Conservation (phyloP, 192 early-diverging fungal genomes). For the Entophlyctis luteolus region DNA sequence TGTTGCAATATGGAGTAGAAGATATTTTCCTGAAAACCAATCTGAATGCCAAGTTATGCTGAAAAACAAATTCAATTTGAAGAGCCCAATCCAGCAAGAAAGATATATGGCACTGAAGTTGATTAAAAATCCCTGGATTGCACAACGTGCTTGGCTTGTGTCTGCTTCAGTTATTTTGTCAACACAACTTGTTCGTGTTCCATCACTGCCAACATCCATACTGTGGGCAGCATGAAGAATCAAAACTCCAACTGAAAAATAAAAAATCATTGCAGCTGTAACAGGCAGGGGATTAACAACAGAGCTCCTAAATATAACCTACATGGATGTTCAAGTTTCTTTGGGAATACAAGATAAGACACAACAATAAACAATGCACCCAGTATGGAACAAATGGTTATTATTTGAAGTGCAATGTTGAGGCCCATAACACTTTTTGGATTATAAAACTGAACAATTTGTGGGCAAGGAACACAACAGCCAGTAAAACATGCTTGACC, state of each 20-base stretch:
- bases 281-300: background rate
- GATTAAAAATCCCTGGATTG: background rate
- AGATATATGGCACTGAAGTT: background rate
- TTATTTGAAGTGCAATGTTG: background rate
- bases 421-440: background rate
- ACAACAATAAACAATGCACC: background rate
- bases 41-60: background rate
- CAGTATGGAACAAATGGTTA: background rate
- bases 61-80: background rate
- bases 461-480: conserved; percentile 10
- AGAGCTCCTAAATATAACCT: background rate
- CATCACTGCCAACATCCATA: background rate
- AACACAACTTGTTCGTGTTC: background rate
- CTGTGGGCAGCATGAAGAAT: background rate
- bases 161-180: background rate
- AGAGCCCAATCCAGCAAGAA: background rate
- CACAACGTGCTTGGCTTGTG: background rate
- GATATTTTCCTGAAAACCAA: background rate
- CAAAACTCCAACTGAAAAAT: background rate
- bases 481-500: background rate
- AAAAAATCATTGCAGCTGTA: background rate
- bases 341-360: conserved; percentile 12
- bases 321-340: background rate
- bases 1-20: background rate
- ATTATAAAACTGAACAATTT: background rate